phyloP scores from a whole-genome alignment of 805 yeast species.

The Saccharomyces paradoxus region DNA sequence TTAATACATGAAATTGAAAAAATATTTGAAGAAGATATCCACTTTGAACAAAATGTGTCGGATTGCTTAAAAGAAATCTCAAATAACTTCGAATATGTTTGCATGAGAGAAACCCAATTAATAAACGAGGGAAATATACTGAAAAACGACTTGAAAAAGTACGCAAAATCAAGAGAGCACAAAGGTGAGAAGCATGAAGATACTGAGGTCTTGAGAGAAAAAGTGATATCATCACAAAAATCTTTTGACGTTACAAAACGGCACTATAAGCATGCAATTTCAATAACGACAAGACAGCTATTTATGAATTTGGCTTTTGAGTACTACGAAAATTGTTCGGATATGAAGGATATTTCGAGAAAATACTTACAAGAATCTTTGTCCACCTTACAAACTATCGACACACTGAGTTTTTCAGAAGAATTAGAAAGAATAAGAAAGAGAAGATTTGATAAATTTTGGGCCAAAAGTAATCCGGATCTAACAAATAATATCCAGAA shows the following conservation, averaged over 20 bases:
- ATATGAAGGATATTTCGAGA: constrained; percentile 19
- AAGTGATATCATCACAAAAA: constrained; percentile 14
- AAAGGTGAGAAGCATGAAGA: constrained; percentile 21
- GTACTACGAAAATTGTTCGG: constrained; percentile 17
- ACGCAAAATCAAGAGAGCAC: constrained; percentile 12
- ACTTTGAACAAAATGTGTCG: constrained; percentile 17
- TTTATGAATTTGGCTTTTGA: constrained; percentile 17
- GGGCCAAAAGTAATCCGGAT: constrained; percentile 16
- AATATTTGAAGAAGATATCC: constrained; percentile 18
- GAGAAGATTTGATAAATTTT: constrained; percentile 19
- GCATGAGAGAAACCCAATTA: constrained; percentile 21
- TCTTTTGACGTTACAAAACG: constrained; percentile 13
- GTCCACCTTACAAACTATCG: constrained; percentile 10
- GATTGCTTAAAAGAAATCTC: constrained; percentile 11
- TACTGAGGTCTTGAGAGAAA: constrained; percentile 17
- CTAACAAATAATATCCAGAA: constrained; percentile 18
- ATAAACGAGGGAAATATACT: constrained; percentile 15
- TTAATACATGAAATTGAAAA: constrained; percentile 17
- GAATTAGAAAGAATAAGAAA: constrained; percentile 20
- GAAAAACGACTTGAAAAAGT: constrained; percentile 13
- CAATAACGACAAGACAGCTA: constrained; percentile 18
- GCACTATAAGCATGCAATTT: constrained; percentile 19
- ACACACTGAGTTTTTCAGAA: constrained; percentile 12
- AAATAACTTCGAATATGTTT: constrained; percentile 17
- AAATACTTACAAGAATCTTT: constrained; percentile 16